phyloP scores from a whole-genome alignment of 2,329 filamentous ascomycete genomes.

The Diaporthe ilicicola region DNA sequence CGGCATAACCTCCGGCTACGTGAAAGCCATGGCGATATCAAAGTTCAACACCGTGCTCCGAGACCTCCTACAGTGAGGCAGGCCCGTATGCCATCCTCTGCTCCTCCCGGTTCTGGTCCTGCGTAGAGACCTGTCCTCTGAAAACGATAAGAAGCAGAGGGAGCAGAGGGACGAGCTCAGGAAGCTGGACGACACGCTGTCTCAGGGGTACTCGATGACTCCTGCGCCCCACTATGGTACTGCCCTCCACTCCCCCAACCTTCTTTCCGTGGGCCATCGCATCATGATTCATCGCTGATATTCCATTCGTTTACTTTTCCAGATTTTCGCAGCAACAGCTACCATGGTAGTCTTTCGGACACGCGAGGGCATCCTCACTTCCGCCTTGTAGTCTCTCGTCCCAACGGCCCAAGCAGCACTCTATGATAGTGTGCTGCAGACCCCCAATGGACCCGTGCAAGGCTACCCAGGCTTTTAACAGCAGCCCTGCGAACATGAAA shows the following conservation, averaged over 20 bases:
- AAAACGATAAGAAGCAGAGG: too few relatives aligned
- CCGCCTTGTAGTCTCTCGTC: background rate
- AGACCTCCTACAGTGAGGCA: too few relatives aligned
- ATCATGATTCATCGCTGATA: background rate
- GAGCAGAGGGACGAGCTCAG: too few relatives aligned
- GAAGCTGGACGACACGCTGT: too few relatives aligned
- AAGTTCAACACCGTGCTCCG: too few relatives aligned
- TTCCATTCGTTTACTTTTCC: background rate
- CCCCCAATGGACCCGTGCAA: slow-evolving; percentile 35
- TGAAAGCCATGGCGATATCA: too few relatives aligned
- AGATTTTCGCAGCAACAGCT: background rate
- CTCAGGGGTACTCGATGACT: too few relatives aligned
- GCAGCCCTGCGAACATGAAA: slow-evolving; percentile 33
- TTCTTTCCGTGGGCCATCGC: background rate
- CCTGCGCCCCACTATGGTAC: background rate
- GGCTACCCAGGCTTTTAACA: slow-evolving; percentile 36
- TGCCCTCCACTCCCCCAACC: background rate
- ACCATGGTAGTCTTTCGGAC: background rate
- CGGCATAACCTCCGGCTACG: too few relatives aligned
- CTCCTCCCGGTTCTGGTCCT: too few relatives aligned
- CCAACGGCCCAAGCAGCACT: slow-evolving; percentile 32
- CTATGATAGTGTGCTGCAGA: slow-evolving; percentile 34
- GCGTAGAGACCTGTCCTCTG: too few relatives aligned
- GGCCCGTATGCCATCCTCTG: too few relatives aligned
- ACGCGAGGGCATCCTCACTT: background rate